These are phyloP conservation scores for Pseudogymnoascus sp. DNA, from an alignment of 2,329 filamentous ascomycete species.

Conservation along the genomic window DNA sequence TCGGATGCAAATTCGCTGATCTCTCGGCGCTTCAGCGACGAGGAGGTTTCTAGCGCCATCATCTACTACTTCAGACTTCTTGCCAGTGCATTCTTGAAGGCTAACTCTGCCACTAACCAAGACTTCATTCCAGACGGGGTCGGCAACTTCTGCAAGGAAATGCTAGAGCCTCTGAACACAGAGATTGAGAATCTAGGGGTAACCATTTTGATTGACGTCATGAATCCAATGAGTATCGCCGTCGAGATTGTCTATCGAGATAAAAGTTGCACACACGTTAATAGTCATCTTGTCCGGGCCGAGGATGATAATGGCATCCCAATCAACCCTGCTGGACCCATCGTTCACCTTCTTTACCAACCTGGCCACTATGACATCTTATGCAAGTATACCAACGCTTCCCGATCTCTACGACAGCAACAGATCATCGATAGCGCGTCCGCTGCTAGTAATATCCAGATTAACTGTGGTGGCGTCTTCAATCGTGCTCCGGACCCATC, in stretches of 20 bases:
- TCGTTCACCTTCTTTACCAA: constrained; percentile 59
- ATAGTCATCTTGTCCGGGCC: constrained; percentile 32
- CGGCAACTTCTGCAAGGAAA: constrained; percentile 52
- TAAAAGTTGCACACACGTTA: constrained; percentile 56
- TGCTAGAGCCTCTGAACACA: constrained; percentile 67
- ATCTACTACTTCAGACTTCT: constrained; percentile 81
- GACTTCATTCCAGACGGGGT: constrained; percentile 57
- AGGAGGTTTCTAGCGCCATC: constrained; percentile 60
- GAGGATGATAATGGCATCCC: constrained; percentile 14
- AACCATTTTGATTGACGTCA: constrained; percentile 65
- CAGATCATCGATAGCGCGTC: constrained; percentile 13
- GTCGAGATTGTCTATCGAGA: constrained; percentile 90
- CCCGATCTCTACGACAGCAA: constrained; percentile 18
- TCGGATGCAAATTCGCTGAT: constrained; percentile 51
- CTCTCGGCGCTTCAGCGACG: constrained; percentile 66
- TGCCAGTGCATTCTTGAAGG: constrained; percentile 77
- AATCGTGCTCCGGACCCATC: constrained; percentile 28
- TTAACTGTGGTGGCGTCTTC: constrained; percentile 43
- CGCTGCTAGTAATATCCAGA: constrained; percentile 38
- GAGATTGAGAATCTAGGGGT: constrained; percentile 93
- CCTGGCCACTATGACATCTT: too few relatives aligned
- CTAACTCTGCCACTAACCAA: constrained; percentile 60
- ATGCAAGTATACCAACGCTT: constrained; percentile 48
- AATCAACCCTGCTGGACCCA: constrained; percentile 12
- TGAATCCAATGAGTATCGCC: constrained; percentile 70